Percentiles rank a stretch among this genome's conserved stretches.
phyloP scores from a whole-genome alignment of 495 filamentous ascomycete genomes.

The Tuber magnatum region DNA sequence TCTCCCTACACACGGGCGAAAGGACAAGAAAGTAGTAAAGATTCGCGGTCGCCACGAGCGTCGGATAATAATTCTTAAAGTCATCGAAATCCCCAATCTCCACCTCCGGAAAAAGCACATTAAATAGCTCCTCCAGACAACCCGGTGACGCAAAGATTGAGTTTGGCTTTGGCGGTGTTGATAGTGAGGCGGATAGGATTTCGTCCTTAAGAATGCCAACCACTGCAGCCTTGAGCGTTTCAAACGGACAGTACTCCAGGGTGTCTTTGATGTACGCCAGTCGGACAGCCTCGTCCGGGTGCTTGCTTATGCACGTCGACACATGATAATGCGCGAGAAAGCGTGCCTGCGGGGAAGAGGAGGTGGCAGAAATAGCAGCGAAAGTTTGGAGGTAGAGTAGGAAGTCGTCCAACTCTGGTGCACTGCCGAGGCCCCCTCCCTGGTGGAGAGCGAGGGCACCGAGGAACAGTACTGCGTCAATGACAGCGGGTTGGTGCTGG shows the following conservation, averaged over 20 bases:
- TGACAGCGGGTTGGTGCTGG: conserved; percentile 37
- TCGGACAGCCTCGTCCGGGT: conserved; percentile 62
- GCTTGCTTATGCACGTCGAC: conserved; percentile 61
- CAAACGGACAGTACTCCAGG: conserved; percentile 70
- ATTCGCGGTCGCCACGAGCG: conserved; percentile 50
- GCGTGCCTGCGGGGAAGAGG: conserved; percentile 58
- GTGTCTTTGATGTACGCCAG: conserved; percentile 72
- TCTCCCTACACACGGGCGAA: conserved; percentile 10
- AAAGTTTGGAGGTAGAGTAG: conserved; percentile 56
- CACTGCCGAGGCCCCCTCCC: conserved; percentile 32
- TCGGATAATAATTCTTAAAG: conserved; percentile 45
- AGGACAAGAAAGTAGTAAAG: conserved; percentile 49
- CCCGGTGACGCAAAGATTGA: conserved; percentile 35
- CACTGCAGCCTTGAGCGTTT: conserved; percentile 70
- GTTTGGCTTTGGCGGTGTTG: conserved; percentile 16
- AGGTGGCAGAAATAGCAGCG: conserved; percentile 60
- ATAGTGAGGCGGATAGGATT: conserved; percentile 44
- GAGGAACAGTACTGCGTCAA: conserved; percentile 39
- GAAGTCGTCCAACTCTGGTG: conserved; percentile 46
- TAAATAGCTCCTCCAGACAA: conserved; percentile 32
- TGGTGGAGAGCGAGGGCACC: conserved; percentile 29
- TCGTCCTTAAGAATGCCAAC: conserved; percentile 85
- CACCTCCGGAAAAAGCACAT: conserved; percentile 34
- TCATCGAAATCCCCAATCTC: conserved; percentile 42
- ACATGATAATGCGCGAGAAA: conserved; percentile 70